These are phyloP conservation scores for Diaporthe ilicicola DNA, from an alignment of 2,329 filamentous ascomycete species.

Conservation along the genomic window DNA sequence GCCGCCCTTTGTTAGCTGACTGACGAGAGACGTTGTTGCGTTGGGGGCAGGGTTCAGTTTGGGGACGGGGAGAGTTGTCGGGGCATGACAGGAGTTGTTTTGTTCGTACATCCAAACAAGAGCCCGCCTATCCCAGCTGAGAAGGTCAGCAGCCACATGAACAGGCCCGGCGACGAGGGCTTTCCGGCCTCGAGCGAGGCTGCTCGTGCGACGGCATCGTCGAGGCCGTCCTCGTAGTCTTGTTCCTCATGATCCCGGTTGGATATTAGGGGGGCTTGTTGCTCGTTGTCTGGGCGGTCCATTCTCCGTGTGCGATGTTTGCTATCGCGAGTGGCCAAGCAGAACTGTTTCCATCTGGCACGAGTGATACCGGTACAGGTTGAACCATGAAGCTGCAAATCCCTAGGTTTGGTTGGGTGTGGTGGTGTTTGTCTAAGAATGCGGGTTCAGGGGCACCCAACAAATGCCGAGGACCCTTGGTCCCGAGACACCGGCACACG, in stretches of 20 bases:
- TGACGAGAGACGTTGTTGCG: neutral
- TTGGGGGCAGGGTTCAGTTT: neutral
- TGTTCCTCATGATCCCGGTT: constrained; percentile 37
- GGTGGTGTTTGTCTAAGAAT: neutral
- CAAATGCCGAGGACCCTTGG: constrained; percentile 17
- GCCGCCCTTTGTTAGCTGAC: constrained; percentile 25
- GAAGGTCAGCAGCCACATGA: constrained; percentile 69
- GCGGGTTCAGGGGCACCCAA: constrained; percentile 8
- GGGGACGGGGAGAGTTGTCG: neutral
- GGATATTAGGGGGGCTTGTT: constrained; percentile 49
- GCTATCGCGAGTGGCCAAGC: constrained; percentile 8
- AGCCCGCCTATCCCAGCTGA: constrained; percentile 74
- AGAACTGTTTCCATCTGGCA: constrained; percentile 12
- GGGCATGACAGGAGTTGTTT: neutral
- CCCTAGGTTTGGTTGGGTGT: neutral
- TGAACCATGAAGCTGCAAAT: neutral
- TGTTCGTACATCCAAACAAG: constrained; percentile 68
- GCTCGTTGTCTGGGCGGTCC: constrained; percentile 21
- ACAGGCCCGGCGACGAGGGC: constrained; percentile 51
- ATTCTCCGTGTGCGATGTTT: constrained; percentile 22
- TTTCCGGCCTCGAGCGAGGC: constrained; percentile 23
- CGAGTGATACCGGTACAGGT: neutral
- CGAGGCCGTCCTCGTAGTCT: constrained; percentile 37
- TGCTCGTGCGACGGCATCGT: constrained; percentile 40
- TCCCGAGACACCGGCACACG: constrained; percentile 17